Evolutionary conservation across 2,329 filamentous ascomycete species (phyloP), one percentile per base, ranked within the genome.

Genomic region (Aspergillus neoniger): DNA sequence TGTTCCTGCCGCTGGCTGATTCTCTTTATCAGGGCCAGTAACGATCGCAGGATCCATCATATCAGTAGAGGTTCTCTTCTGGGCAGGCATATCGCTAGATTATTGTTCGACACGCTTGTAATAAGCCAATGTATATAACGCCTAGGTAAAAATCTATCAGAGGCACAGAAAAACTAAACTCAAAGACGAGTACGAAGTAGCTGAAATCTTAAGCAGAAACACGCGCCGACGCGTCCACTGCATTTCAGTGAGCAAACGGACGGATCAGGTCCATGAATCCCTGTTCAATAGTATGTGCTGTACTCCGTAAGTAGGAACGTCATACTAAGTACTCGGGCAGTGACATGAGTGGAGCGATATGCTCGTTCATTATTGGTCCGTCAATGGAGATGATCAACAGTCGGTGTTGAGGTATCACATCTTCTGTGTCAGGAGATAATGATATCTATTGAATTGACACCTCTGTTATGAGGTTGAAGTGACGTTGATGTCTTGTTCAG

Each of bases 11-110:
- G 9, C 32, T 17, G n/a, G 19, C 9, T 38, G 28, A 32, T 52
- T 17, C 17, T 65, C 60, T 19, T 60, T 59, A 5, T 44, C 39
- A 38, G 55, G 53, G 28, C 14, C n/a, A 23, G 41, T 44, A 2
- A 19, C 41, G 19, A 23, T 44, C 21, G 12, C 41, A 7, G 41
- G 19, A 12, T 44, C 19, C 19, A 44, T 14, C 4, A 28, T 28
- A 28, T 23, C 17, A 1, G 9, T 23, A 5, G 41, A 44, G 10
- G 19, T 44, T 2, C 41, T 44, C 41, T 44, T 44, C 19, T n/a
- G 41, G 1, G 41, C 19, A 44, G 19, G 41, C 41, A 44, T 44
- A 12, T 28, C 2, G 2, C 8, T 25, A 2, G 25, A 25, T 2
- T 8, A 25, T 28, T 3, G 25, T 28, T 28, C 25, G 25, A 28